A percentile compares a stretch with the other conserved stretches of the same genome.
Conservation (phyloP, 768 basidiomycete species). For the Serpula lacrymans region DNA sequence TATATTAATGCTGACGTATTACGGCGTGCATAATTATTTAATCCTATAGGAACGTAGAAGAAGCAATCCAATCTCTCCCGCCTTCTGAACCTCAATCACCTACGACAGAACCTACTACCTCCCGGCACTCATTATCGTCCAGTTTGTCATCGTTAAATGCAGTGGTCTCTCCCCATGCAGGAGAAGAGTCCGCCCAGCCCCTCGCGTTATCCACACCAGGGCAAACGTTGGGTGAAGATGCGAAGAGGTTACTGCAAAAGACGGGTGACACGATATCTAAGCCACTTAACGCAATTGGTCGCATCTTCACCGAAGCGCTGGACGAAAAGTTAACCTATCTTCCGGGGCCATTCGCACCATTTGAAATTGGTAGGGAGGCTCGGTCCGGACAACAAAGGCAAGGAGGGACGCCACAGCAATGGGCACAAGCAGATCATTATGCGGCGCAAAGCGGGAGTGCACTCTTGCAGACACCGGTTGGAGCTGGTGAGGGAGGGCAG, state of each 20-base stretch:
- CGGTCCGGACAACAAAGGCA: too few relatives aligned
- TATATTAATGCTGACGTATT: slow-evolving; percentile 47
- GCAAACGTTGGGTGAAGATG: slow-evolving; percentile 57
- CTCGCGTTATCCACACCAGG: slow-evolving; percentile 58
- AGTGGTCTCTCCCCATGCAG: slow-evolving; percentile 50
- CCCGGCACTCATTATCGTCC: slow-evolving; percentile 22
- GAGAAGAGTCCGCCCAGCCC: slow-evolving; percentile 87
- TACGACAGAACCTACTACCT: slow-evolving; percentile 26
- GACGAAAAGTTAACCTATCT: slow-evolving; percentile 66
- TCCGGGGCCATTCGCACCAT: slow-evolving; percentile 68
- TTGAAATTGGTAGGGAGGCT: slow-evolving; percentile 60
- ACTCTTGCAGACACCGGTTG: slow-evolving; percentile 40
- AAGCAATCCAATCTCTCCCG: slow-evolving; percentile 49
- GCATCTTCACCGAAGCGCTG: slow-evolving; percentile 82
- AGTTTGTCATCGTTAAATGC: slow-evolving; percentile 29
- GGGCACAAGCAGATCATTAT: slow-evolving; percentile 39
- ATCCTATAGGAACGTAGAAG: slow-evolving; percentile 51
- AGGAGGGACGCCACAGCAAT: slow-evolving; percentile 37
- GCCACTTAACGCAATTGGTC: slow-evolving; percentile 83
- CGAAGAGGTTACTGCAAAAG: slow-evolving; percentile 78
- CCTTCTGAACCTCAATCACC: slow-evolving; percentile 26
- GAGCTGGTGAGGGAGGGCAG: slow-evolving; percentile 25
- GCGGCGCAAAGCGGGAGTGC: slow-evolving; percentile 21
- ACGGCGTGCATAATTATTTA: neutral
- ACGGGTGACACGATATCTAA: slow-evolving; percentile 90